These are phyloP conservation scores for Rhizoclosmatium globosum DNA, from an alignment of 192 early-diverging fungal genomes.

Conservation along the genomic window DNA sequence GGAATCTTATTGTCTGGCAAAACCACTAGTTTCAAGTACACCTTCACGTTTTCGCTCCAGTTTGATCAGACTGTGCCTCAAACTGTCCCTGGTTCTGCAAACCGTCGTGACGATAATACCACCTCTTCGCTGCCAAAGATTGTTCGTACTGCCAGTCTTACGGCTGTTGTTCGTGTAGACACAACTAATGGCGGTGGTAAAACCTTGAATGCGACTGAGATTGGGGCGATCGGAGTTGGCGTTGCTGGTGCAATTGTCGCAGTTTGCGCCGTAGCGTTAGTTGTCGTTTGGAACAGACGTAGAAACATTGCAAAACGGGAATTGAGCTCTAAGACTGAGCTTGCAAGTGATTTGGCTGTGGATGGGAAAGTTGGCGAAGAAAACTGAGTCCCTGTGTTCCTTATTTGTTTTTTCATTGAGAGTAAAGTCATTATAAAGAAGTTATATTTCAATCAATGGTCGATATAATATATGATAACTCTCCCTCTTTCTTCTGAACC, in stretches of 20 bases:
- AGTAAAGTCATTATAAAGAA: too few relatives aligned
- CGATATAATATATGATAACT: too few relatives aligned
- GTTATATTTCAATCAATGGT: too few relatives aligned
- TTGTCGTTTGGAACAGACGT: background rate
- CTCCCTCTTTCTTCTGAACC: too few relatives aligned
- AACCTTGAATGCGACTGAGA: background rate
- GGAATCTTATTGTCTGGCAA: background rate
- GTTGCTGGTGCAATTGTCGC: background rate
- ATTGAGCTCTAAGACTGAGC: too few relatives aligned
- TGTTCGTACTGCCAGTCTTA: background rate
- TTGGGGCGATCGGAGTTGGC: background rate
- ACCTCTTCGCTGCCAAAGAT: background rate
- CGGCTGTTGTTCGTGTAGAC: background rate
- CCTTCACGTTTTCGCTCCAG: background rate
- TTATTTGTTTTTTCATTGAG: too few relatives aligned
- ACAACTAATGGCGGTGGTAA: background rate
- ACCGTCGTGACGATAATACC: background rate
- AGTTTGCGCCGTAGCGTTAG: background rate
- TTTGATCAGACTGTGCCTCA: background rate
- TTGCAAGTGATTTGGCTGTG: too few relatives aligned
- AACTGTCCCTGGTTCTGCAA: background rate
- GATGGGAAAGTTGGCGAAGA: too few relatives aligned
- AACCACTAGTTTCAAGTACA: background rate
- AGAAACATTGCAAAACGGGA: background rate
- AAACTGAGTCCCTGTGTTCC: too few relatives aligned